Percentiles rank a stretch among this genome's conserved stretches.
These are phyloP conservation scores for Termitomyces sp. DNA, from an alignment of 768 basidiomycete species.

Conservation along the genomic window DNA sequence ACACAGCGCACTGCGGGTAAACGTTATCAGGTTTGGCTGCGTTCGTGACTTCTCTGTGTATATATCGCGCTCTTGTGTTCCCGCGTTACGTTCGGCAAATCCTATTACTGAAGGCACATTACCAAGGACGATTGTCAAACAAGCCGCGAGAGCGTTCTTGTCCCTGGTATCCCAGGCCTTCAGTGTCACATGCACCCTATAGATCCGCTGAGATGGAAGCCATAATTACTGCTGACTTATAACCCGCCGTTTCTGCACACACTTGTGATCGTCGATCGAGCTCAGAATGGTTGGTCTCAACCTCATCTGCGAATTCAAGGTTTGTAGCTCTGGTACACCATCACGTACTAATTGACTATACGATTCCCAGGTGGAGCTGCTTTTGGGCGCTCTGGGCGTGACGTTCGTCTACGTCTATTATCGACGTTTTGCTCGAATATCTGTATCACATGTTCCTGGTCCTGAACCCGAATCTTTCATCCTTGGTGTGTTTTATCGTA, in stretches of 20 bases:
- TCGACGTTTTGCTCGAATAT: slow-evolving; percentile 31
- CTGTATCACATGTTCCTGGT: slow-evolving; percentile 41
- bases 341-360: background rate
- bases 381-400: slow-evolving; percentile 10
- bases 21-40: slow-evolving; percentile 1
- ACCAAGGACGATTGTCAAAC: background rate
- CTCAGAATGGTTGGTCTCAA: background rate
- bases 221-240: background rate
- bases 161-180: background rate
- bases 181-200: background rate
- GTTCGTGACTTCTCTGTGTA: background rate
- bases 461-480: slow-evolving; percentile 44
- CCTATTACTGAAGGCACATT: background rate
- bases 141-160: background rate
- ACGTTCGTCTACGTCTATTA: slow-evolving; percentile 25
- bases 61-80: background rate
- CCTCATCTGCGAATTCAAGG: background rate
- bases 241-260: background rate
- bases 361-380: slow-evolving; percentile 2
- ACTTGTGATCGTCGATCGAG: background rate
- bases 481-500: slow-evolving; percentile 31
- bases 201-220: background rate
- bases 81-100: background rate
- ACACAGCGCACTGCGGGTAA: slow-evolving; percentile 2
- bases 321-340: background rate